Conservation (phyloP, 352 stramenopile genomes). For the Phytophthora meadii region DNA sequence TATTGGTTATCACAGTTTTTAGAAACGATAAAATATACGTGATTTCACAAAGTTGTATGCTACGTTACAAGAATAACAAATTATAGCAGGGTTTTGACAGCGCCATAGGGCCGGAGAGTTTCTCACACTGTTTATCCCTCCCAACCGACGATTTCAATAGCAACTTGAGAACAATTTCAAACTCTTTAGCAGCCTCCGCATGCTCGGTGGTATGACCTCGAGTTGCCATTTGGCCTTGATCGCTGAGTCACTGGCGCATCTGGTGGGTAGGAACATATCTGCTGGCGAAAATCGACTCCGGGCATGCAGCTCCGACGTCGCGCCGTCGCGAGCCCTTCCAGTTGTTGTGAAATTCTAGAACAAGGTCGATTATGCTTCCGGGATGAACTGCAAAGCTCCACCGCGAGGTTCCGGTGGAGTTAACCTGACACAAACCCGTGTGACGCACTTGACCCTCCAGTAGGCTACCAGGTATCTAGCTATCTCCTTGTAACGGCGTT, state of each 20-base stretch:
- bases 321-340: slow-evolving; percentile 7
- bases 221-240: slow-evolving; percentile 5
- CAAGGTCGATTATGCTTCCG: background rate
- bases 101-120: slow-evolving; percentile 2
- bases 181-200: background rate
- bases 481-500: slow-evolving; percentile 14
- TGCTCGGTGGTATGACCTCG: slow-evolving; percentile 3
- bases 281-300: slow-evolving; percentile 24
- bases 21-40: background rate
- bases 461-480: slow-evolving; percentile 8
- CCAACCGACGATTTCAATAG: slow-evolving; percentile 16
- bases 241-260: slow-evolving; percentile 17
- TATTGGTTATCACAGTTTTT: slow-evolving; percentile 11
- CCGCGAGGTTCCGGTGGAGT: slow-evolving; percentile 14
- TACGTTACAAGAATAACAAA: background rate
- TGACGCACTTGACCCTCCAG: slow-evolving; percentile 23
- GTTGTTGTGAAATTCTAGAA: slow-evolving; percentile 22
- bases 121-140: slow-evolving; percentile 18
- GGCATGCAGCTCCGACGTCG: slow-evolving; percentile 1
- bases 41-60: background rate
- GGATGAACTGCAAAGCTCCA: slow-evolving; percentile 16
- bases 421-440: slow-evolving; percentile 16
- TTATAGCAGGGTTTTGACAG: slow-evolving; percentile 23
- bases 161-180: slow-evolving; percentile 5
- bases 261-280: slow-evolving; percentile 24